Base-by-base conservation (phyloP, 2,329 filamentous ascomycete genomes). In the Talaromyces piceae region DNA sequence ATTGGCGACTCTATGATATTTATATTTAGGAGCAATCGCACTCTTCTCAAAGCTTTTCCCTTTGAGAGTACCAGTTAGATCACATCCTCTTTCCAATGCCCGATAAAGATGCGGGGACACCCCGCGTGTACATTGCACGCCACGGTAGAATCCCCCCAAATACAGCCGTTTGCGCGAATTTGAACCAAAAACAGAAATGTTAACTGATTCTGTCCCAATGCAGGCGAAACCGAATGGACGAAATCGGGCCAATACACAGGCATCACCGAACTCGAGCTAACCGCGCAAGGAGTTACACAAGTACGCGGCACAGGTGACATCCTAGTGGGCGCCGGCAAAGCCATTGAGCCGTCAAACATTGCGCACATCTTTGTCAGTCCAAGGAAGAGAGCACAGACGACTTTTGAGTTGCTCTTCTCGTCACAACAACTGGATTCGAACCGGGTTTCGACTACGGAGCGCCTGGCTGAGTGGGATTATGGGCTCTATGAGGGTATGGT, bases 381-480 rank as follows among this genome's bases (percentile, higher is more conserved):
- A 1, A 67, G 77, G 18, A 67, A 63, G 52, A 67, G 78, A 20
- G 77, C 78, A 0, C 63, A 61, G 45, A 66, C 67, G 57, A 81
- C 78, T 2, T 76, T 76, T 46, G 64, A 77, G 45, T 60, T 78
- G 41, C 63, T 76, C 0, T 69, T 74, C 28, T 45, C 50, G 23
- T 45, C 49, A 7, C 22, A 41, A 7, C 22, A 41, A 20, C n/a
- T 49, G 20, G 41, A 45, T 25, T 20, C 45, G 9, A 27, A 31
- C 4, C 68, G 71, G 37, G 67, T 81, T 23, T 65, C 74, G 51
- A 63, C 77, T 28, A 81, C 77, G 1, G 74, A 78, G 51, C 65
- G 67, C 2, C 67, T 84, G 41, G 68, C 74, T 2, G 81, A 84
- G 62, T 84, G 81, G 81, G 76, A 79, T 54, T 84, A 84, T 63